Evolutionary conservation across 768 basidiomycete genomes (phyloP), one percentile per base, ranked within the genome.

Genomic region (Trametes meyenii): DNA sequence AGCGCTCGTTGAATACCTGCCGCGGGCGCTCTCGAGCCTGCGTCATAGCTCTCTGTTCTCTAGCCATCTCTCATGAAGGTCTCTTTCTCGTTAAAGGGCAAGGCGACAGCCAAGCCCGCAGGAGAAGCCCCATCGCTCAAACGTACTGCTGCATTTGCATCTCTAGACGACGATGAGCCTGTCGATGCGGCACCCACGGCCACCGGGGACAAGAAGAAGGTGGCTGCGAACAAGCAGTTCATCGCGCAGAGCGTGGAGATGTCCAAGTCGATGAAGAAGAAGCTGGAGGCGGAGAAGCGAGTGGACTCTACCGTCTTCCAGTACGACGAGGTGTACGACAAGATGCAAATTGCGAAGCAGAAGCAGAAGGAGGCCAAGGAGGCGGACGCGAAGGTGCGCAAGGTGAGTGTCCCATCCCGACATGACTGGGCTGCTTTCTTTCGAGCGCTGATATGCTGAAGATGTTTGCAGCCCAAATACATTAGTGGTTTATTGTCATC

Each of bases 281-380:
- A 84, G 65, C 85, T 96, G 76, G 86, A 92, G 63, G 84, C 83
- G 51, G 95, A 96, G 72, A 83, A 86, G 76, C 80, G 81, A 63
- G 78, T 94, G 3, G 96, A 98, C 67, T 71, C 83, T 44, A 89
- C 88, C 0, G 91, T 96, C 4, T 98, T 90, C 73, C 87, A 96
- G 73, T 99, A 99, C 70, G 97, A 99, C 71, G 95, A 93, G 74
- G 87, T 98, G 4, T 98, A 89, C 84, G 97, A 99, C 69, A 85
- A 83, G 66, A 98, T 99, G 88, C 95, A 98, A 75, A 85, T 89
- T 65, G 89, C 86, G 0, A 92, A 95, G 74, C 77, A 78, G 64
- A 77, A 76, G 42, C 89, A 89, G 70, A 92, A 94, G 70, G 83
- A 84, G 66, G 81, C 77, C 2, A 93, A 93, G 74, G 92, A 95